These are phyloP conservation scores for Hanseniaspora lachancei DNA, from an alignment of 805 yeast genomes.

Conservation along the genomic window DNA sequence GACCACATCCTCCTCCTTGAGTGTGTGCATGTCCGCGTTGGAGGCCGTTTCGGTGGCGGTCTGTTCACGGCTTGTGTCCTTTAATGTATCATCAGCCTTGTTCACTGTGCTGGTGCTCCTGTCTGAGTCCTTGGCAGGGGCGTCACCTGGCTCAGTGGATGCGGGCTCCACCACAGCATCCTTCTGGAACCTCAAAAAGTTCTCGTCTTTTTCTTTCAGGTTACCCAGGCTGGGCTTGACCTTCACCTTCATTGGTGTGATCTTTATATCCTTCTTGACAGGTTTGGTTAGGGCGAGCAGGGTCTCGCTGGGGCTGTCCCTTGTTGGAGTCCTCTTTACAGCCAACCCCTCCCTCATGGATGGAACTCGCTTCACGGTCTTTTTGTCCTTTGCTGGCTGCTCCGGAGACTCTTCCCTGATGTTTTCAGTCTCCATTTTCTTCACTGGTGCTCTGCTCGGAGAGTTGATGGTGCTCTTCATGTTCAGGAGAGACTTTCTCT, in stretches of 20 bases:
- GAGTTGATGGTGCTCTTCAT: slow-evolving; percentile 2
- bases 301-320: not conserved
- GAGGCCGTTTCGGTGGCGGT: not conserved
- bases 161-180: not conserved
- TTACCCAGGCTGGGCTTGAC: not conserved
- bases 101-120: not conserved
- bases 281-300: slow-evolving; percentile 12
- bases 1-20: not conserved
- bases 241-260: slow-evolving; percentile 6
- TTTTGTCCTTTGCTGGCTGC: not conserved
- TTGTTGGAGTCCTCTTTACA: not conserved
- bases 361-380: not conserved
- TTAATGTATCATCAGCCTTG: not conserved
- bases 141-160: not conserved
- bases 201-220: not conserved
- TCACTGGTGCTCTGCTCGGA: not conserved
- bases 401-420: slow-evolving; percentile 7
- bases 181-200: slow-evolving; percentile 9
- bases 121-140: too few species aligned
- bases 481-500: slow-evolving; percentile 2
- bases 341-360: not conserved
- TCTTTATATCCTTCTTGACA: not conserved
- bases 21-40: not conserved
- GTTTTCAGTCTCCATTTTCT: not conserved
- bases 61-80: not conserved